Evolutionary conservation across 2,329 filamentous ascomycete species (phyloP).

Genomic region (Penicillium sp.): DNA sequence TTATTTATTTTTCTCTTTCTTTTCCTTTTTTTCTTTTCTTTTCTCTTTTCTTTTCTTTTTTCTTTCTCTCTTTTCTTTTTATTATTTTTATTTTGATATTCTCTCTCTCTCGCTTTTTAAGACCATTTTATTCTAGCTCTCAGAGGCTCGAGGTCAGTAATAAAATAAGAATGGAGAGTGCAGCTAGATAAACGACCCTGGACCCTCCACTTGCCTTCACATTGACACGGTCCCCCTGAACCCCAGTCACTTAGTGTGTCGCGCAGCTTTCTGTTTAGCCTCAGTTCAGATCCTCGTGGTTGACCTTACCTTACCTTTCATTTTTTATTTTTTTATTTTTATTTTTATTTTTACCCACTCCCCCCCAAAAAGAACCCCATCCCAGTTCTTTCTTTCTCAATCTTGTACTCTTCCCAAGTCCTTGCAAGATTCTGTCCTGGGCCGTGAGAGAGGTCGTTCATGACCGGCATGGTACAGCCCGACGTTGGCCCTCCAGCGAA

Average conservation of each 20-base stretch:
- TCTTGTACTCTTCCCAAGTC: conserved; percentile 6
- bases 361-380: conserved; percentile 3
- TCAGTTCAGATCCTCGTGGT: conserved; percentile 16
- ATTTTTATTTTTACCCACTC: not conserved
- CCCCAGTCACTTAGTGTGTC: conserved; percentile 22
- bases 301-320: not conserved
- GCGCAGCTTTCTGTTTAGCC: conserved; percentile 21
- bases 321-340: conserved; percentile 12
- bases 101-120: not conserved
- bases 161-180: conserved; percentile 22
- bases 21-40: conserved; percentile 2
- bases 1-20: conserved; percentile 8
- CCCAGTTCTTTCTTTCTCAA: conserved; percentile 11
- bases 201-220: conserved; percentile 29
- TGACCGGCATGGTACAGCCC: conserved; percentile 40
- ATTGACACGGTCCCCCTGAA: conserved; percentile 19
- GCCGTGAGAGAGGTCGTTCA: conserved; percentile 25
- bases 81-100: conserved; percentile 5
- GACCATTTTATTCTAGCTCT: conserved; percentile 5
- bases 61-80: conserved; percentile 5
- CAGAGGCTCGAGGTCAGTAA: conserved; percentile 7
- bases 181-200: conserved; percentile 36
- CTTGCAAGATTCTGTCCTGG: conserved; percentile 14
- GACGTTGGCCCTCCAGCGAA: conserved; percentile 28
- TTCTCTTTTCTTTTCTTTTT: conserved; percentile 13